Base-by-base conservation (phyloP, 495 filamentous ascomycete genomes). In the Penicillium cinerascens region DNA sequence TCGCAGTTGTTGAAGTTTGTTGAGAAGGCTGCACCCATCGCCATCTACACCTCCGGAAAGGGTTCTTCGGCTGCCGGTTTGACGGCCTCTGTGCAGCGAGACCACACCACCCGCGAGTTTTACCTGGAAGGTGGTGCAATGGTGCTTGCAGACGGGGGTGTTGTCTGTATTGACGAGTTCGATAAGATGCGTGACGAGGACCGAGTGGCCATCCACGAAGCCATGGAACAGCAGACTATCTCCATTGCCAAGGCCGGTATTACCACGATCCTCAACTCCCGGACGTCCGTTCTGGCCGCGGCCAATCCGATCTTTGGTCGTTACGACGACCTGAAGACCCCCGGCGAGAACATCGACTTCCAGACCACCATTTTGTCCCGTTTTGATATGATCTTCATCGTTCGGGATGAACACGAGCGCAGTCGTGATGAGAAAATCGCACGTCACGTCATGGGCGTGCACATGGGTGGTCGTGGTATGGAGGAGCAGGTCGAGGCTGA, bases 101-200 rank as follows among this genome's bases (percentile, higher is more conserved):
- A 99, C 64, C 82, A 83, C 15, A 86, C 83, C 16, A 96, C 95
- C 0, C 85, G 95, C 42, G 93, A 99, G 69, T 97, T 99, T 69
- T 97, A 97, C 64, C 82, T 99, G 4, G 95, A 99, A 77, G 95
- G 95, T 47, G 95, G 95, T 68, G 95, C 95, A 27, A 97, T 99
- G 95, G 95, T 99, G 29, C 82, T 99, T 22, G 95, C 95, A 2
- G 95, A 99, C 60, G 92, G 92, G 11, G 95, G 95, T 62, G 95
- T 97, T 7, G 95, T 97, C 18, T 99, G 95, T 74, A 99, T 99
- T 69, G 95, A 99, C 66, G 95, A 99, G 70, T 99, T 99, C 68
- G 95, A 99, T 75, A 99, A 99, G 77, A 99, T 99, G 95, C 82
- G 95, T 51, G 95, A 99, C 69, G 95, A 99, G 69, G 95, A 99